Conservation (phyloP, 352 stramenopile species). For the Pythium monospermum region DNA sequence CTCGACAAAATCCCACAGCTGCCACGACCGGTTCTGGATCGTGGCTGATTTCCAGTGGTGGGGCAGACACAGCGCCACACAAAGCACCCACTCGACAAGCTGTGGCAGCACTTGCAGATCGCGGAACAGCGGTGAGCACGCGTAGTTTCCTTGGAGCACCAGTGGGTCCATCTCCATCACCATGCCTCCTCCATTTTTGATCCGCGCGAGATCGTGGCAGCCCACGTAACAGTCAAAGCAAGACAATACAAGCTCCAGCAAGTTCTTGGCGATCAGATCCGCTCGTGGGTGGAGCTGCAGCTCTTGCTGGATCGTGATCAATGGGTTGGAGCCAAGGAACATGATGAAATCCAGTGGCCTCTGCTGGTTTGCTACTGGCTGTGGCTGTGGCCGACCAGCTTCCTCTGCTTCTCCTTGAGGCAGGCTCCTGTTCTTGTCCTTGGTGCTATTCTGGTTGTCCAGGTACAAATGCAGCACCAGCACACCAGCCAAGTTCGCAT, state of each 20-base stretch:
- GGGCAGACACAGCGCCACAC: slow-evolving; percentile 41
- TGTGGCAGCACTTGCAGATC: slow-evolving; percentile 22
- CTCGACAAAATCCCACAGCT: slow-evolving; percentile 57
- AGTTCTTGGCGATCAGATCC: slow-evolving; percentile 23
- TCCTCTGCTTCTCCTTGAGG: background rate
- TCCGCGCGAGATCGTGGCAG: slow-evolving; percentile 42
- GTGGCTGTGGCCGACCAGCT: slow-evolving; percentile 32
- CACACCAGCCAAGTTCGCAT: slow-evolving; percentile 33
- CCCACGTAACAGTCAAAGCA: slow-evolving; percentile 44
- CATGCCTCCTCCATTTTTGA: slow-evolving; percentile 39
- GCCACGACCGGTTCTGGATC: slow-evolving; percentile 17
- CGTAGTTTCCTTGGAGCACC: slow-evolving; percentile 15
- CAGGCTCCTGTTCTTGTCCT: slow-evolving; percentile 11
- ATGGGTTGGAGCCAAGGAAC: slow-evolving; percentile 46
- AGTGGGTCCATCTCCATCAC: slow-evolving; percentile 40
- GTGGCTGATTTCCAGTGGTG: slow-evolving; percentile 19
- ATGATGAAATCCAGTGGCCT: slow-evolving; percentile 71
- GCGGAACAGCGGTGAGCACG: slow-evolving; percentile 13
- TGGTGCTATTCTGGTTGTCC: slow-evolving; percentile 4
- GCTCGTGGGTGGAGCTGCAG: slow-evolving; percentile 40
- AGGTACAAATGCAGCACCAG: slow-evolving; percentile 38
- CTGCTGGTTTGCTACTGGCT: too few species aligned
- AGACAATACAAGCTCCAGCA: slow-evolving; percentile 39
- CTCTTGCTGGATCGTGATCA: slow-evolving; percentile 54
- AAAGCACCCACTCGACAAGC: slow-evolving; percentile 50